phyloP scores from a whole-genome alignment of 208 protist genomes.

The Wallacemonas sp. region DNA sequence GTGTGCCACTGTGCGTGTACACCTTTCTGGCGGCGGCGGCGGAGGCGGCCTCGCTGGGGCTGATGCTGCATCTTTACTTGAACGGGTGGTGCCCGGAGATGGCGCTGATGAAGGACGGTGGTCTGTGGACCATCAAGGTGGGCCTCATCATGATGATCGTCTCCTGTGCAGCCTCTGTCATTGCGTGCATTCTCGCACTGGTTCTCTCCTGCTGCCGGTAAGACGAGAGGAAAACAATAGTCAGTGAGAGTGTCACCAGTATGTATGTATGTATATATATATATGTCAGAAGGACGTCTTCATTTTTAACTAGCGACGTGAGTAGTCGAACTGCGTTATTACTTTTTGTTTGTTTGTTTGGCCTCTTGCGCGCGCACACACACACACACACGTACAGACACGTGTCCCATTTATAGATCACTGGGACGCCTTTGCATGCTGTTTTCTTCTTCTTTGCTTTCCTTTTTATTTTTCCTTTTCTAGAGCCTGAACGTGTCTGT shows the following conservation, averaged over 20 bases:
- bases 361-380: not conserved
- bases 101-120: conserved; percentile 21
- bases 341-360: conserved; percentile 20
- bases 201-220: conserved; percentile 5
- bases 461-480: conserved; percentile 7
- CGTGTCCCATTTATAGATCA: too few species aligned
- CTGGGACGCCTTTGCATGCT: conserved; percentile 1
- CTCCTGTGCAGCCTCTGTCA: conserved; percentile 14
- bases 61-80: conserved; percentile 44
- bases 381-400: not conserved
- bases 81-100: conserved; percentile 38
- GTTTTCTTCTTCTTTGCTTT: not conserved
- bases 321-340: too few species aligned
- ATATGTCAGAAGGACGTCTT: too few species aligned
- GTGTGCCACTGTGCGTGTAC: conserved; percentile 18
- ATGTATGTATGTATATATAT: not conserved
- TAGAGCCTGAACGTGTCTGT: too few species aligned
- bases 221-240: conserved; percentile 7
- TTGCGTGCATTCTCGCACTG: conserved; percentile 29
- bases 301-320: too few species aligned
- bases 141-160: conserved; percentile 30
- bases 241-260: not conserved
- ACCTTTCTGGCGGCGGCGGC: conserved; percentile 16
- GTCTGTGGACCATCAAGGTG: conserved; percentile 21
- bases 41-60: conserved; percentile 25